Percentiles rank a stretch among this genome's conserved stretches.
phyloP scores from a whole-genome alignment of 1,284 basidiomycete genomes.

The Cystobasidium sp. region DNA sequence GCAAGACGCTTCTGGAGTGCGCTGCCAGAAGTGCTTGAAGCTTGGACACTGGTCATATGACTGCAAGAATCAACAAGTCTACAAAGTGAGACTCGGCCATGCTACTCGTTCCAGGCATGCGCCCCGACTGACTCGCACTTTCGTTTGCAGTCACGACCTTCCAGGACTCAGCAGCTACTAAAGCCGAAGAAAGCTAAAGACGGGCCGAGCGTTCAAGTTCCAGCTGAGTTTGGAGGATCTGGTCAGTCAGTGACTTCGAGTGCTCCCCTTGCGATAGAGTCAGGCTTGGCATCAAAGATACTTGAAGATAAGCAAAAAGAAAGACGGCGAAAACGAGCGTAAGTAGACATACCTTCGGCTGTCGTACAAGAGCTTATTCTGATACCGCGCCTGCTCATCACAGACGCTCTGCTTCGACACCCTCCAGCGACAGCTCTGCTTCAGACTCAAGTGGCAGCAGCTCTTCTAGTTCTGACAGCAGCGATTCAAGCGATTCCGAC shows the following conservation, averaged over 20 bases:
- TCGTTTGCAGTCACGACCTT: conserved; percentile 24
- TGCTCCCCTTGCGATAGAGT: conserved; percentile 30
- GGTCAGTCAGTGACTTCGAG: conserved; percentile 36
- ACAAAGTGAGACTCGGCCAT: conserved; percentile 25
- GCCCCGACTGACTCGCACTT: background rate
- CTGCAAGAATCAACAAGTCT: conserved; percentile 36
- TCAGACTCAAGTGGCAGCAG: conserved; percentile 31
- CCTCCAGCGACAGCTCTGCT: conserved; percentile 11
- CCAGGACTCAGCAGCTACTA: conserved; percentile 37
- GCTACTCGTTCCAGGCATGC: background rate
- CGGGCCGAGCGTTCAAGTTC: conserved; percentile 27
- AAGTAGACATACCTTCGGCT: background rate
- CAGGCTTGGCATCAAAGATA: conserved; percentile 37
- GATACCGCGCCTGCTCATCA: background rate
- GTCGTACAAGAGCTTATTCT: background rate
- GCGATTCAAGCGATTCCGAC: conserved; percentile 22
- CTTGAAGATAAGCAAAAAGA: conserved; percentile 39
- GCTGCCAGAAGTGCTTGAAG: conserved; percentile 44
- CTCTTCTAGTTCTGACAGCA: conserved; percentile 26
- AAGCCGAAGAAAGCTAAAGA: conserved; percentile 41
- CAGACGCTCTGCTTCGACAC: background rate
- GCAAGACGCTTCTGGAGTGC: conserved; percentile 24
- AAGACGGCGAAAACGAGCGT: conserved; percentile 25
- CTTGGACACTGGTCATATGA: conserved; percentile 38
- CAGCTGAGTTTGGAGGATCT: conserved; percentile 41